Percentiles rank a stretch among this genome's conserved stretches.
Conservation (phyloP, 1,139 yeast species). For the Nematodospora anomalae region DNA sequence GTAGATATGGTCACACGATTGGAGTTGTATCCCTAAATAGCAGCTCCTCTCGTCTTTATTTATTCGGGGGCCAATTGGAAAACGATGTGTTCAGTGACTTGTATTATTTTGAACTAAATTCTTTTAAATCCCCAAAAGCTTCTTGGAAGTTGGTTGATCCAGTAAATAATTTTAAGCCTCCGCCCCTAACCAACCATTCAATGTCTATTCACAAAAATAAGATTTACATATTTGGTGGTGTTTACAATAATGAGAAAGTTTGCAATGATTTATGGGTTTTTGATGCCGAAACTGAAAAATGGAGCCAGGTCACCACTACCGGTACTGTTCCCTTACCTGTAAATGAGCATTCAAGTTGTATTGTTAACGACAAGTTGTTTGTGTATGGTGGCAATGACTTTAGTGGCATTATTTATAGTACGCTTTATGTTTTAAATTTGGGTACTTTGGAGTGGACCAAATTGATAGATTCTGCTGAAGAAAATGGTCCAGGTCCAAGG, state of each 20-base stretch:
- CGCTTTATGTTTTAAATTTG: constrained; percentile 75
- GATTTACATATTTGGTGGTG: constrained; percentile 87
- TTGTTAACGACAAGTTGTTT: constrained; percentile 77
- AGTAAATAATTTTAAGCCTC: constrained; percentile 59
- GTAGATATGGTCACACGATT: constrained; percentile 91
- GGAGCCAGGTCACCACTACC: constrained; percentile 55
- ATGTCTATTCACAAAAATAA: constrained; percentile 80
- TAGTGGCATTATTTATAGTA: constrained; percentile 68
- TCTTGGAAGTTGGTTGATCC: constrained; percentile 79
- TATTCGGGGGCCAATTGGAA: constrained; percentile 96
- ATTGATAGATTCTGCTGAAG: constrained; percentile 44
- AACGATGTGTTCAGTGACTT: constrained; percentile 83
- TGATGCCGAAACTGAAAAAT: constrained; percentile 66
- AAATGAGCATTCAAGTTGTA: constrained; percentile 86
- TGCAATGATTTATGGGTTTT: constrained; percentile 80
- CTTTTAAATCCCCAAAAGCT: constrained; percentile 82
- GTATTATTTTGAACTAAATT: constrained; percentile 81
- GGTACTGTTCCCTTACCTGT: constrained; percentile 81
- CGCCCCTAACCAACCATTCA: constrained; percentile 90
- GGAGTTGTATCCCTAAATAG: constrained; percentile 60
- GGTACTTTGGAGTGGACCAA: constrained; percentile 72
- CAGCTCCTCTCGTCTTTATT: constrained; percentile 69
- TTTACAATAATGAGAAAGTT: constrained; percentile 75
- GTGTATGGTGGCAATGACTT: constrained; percentile 89
- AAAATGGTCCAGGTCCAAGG: constrained; percentile 71